Evolutionary conservation across 1,139 yeast species (phyloP).

Genomic region (Protomyces lactucae-debilis): DNA sequence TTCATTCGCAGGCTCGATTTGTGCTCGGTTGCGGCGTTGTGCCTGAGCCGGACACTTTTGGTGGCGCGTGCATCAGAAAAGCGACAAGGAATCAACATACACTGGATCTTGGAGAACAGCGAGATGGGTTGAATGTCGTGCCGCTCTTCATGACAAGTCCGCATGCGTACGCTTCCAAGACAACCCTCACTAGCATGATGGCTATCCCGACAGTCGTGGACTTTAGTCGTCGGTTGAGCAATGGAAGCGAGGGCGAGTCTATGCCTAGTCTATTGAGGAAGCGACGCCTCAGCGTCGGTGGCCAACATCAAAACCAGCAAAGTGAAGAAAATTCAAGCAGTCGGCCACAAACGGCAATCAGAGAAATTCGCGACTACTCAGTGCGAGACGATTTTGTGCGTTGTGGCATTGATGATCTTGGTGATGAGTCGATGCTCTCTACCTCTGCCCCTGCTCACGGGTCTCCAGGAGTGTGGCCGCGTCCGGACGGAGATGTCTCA

Average conservation of each 20-base stretch:
- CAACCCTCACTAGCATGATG: neutral
- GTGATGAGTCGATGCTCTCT: neutral
- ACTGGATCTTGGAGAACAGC: neutral
- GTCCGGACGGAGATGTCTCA: neutral
- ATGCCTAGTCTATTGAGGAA: constrained; percentile 8
- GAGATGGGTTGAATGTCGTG: neutral
- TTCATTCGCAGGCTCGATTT: constrained; percentile 28
- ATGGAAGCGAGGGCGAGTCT: constrained; percentile 10
- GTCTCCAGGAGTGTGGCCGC: neutral
- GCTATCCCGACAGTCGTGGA: neutral
- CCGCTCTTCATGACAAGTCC: neutral
- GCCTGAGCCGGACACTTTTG: constrained; percentile 30
- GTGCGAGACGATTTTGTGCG: constrained; percentile 3
- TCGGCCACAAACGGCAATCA: neutral
- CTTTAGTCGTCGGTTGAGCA: neutral
- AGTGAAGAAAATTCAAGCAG: neutral
- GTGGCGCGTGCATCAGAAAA: constrained; percentile 17
- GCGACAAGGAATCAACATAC: neutral
- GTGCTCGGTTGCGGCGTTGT: constrained; percentile 28
- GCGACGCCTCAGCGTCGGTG: constrained; percentile 13
- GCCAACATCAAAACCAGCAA: neutral
- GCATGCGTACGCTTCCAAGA: neutral
- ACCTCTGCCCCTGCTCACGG: neutral
- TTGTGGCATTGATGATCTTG: constrained; percentile 12
- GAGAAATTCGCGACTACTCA: neutral